Conservation (phyloP, 2,329 filamentous ascomycete genomes). For the Coleophoma eucalyptorum region DNA sequence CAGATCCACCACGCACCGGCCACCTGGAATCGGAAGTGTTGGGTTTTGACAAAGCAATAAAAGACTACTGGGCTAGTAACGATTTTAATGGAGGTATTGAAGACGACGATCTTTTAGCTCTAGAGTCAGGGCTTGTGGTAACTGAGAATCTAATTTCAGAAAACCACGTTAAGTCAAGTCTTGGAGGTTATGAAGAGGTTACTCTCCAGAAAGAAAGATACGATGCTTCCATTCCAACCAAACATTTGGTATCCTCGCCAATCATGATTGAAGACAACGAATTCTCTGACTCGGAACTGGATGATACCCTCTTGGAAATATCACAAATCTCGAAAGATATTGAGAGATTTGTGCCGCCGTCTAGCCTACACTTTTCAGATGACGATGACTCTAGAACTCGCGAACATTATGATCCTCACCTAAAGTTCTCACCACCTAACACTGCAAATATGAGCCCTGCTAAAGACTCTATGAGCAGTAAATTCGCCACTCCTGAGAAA, state of each 20-base stretch:
- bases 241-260: not conserved
- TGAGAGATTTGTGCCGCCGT: conserved; percentile 15
- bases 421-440: conserved; percentile 21
- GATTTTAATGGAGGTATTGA: not conserved
- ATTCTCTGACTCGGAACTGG: conserved; percentile 1
- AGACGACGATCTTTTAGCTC: not conserved
- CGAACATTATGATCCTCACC: conserved; percentile 21
- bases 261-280: not conserved
- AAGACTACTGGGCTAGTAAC: not conserved
- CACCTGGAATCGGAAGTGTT: too few species aligned
- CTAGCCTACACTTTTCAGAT: conserved; percentile 12
- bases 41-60: not conserved
- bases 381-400: conserved; percentile 6
- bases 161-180: too few species aligned
- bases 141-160: not conserved
- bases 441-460: not conserved
- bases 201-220: too few species aligned
- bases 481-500: not conserved
- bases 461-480: not conserved
- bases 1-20: too few species aligned
- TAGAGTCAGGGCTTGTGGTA: not conserved
- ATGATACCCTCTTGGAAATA: not conserved
- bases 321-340: not conserved
- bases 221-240: not conserved
- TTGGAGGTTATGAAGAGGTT: too few species aligned